Evolutionary conservation across 78 protist species (phyloP), one percentile per base, ranked within the genome.

Genomic region (Anaeramoeba ignava): DNA sequence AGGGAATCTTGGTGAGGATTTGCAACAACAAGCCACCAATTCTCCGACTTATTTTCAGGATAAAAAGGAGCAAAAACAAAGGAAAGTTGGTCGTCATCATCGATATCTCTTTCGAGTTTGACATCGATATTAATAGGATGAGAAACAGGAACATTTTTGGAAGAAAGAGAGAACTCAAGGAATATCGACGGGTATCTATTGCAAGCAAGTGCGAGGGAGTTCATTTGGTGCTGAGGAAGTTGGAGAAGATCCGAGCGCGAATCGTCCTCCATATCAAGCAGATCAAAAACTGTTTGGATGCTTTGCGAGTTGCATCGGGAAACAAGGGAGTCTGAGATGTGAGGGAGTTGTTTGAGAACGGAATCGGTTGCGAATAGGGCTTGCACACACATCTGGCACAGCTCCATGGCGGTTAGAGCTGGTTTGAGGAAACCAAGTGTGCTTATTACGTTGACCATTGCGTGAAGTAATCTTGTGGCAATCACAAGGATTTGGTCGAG

Each of bases 401-500:
- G 83, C 82, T 95, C 98, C 98, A 96, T 95, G 33, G 96, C 92
- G 0, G 94, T 94, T 2, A 96, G 89, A 2, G 97, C 95, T 3
- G 98, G 96, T 34, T 54, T 78, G 33, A 96, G 89, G 96, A 95
- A 93, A 39, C 91, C 85, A 12, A 38, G 17, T 39, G 91, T 86
- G 80, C 90, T 33, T 40, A 95, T 82, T 3, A 95, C 95, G 84
- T 96, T 98, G 8, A 96, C 97, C 39, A 90, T 85, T 2, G 99
- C 97, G 78, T 86, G 91, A 3, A 91, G 37, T 67, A 94, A 82
- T 41, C 82, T 0, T 80, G 37, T 33, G 27, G 79, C 87, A 54
- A 33, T 33, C 23, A 78, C 68, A 3, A 91, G 68, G 3, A 79
- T 79, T 8, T 0, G 31, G 78, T 78, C 37, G 36, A 39, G 86